Conservation (phyloP, 768 basidiomycete genomes). For the Podaxis pistillaris region DNA sequence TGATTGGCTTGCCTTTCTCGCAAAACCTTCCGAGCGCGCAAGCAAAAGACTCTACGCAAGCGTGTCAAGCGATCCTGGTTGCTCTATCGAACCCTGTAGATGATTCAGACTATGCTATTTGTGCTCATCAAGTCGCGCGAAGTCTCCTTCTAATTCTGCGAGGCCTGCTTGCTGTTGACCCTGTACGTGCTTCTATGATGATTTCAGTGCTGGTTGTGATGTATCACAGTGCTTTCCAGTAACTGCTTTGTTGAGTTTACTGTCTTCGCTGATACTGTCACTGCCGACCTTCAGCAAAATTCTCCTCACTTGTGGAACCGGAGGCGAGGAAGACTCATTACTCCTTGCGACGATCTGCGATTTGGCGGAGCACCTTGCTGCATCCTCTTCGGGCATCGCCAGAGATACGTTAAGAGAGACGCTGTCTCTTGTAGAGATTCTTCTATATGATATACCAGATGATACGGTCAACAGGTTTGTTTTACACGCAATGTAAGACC, state of each 20-base stretch:
- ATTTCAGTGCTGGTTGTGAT: slow-evolving; percentile 10
- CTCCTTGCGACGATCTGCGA: slow-evolving; percentile 20
- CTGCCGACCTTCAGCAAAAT: slow-evolving; percentile 34
- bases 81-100: slow-evolving; percentile 38
- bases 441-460: slow-evolving; percentile 48
- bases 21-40: slow-evolving; percentile 10
- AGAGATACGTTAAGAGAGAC: slow-evolving; percentile 24
- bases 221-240: slow-evolving; percentile 41
- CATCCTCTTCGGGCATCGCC: neutral
- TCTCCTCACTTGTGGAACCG: slow-evolving; percentile 17
- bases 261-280: slow-evolving; percentile 46
- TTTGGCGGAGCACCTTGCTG: neutral
- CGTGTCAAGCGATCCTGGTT: slow-evolving; percentile 45
- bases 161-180: slow-evolving; percentile 32
- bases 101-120: slow-evolving; percentile 31
- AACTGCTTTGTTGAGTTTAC: slow-evolving; percentile 51
- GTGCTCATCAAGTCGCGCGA: slow-evolving; percentile 29
- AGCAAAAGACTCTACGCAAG: slow-evolving; percentile 33
- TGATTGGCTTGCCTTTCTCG: slow-evolving; percentile 37
- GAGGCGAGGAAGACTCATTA: slow-evolving; percentile 30
- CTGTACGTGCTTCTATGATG: slow-evolving; percentile 34
- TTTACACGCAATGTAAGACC: neutral
- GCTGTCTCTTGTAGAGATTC: slow-evolving; percentile 49
- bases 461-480: slow-evolving; percentile 38
- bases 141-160: slow-evolving; percentile 40